These are phyloP conservation scores for Sclerotinia nivalis DNA, from an alignment of 2,329 filamentous ascomycete species.

Conservation along the genomic window DNA sequence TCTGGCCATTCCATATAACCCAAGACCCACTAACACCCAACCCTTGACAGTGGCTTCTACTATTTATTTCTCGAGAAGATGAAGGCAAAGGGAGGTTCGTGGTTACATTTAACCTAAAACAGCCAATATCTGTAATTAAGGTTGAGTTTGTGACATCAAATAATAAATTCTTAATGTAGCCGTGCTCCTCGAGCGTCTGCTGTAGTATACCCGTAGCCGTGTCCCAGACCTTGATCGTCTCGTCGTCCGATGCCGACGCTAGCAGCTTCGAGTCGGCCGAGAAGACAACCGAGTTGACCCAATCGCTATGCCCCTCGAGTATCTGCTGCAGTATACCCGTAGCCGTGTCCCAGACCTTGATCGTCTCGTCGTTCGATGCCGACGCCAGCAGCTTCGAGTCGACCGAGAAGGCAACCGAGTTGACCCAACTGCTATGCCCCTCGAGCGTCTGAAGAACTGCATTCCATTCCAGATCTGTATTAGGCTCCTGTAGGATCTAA, in stretches of 20 bases:
- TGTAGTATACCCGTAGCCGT: conserved; percentile 9
- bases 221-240: conserved; percentile 17
- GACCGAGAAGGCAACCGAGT: no score
- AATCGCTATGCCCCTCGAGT: no score
- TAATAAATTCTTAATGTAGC: background rate
- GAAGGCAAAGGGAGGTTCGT: background rate
- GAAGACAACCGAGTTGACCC: no score
- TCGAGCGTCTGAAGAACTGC: no score
- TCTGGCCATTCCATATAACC: conserved; percentile 25
- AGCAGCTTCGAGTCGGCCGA: background rate
- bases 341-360: no score
- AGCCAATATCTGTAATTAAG: background rate
- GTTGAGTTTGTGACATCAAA: background rate
- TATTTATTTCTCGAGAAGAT: background rate
- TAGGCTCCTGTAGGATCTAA: no score
- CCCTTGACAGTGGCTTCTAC: conserved; percentile 26
- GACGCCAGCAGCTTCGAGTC: no score
- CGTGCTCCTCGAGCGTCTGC: background rate
- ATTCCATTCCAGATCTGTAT: no score
- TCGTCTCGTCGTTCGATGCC: no score
- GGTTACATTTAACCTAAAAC: background rate
- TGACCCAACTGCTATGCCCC: no score
- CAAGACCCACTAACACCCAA: conserved; percentile 25
- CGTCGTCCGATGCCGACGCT: background rate
- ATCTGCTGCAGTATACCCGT: no score